phyloP scores from a whole-genome alignment of 805 yeast genomes.

The Starmerella gropengiesseri region DNA sequence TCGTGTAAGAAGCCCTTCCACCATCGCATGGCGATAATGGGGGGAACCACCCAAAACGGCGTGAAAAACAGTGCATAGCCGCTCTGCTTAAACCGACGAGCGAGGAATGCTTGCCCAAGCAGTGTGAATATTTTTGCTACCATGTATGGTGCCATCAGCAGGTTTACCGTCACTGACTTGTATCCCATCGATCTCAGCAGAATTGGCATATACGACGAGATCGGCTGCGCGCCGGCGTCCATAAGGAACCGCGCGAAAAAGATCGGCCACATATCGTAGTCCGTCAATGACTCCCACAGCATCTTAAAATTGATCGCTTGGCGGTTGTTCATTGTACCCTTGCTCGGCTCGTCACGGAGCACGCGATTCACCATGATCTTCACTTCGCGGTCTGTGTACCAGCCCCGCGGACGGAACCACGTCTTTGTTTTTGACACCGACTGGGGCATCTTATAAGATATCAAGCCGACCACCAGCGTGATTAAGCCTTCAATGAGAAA shows the following conservation, averaged over 20 bases:
- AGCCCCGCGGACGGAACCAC: conserved; percentile 38
- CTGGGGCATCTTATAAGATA: conserved; percentile 40
- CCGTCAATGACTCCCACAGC: conserved; percentile 34
- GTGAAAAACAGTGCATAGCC: neutral
- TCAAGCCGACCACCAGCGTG: conserved; percentile 42
- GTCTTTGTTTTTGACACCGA: conserved; percentile 41
- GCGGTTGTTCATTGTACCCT: conserved; percentile 54
- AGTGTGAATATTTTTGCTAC: conserved; percentile 17
- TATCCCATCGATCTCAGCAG: conserved; percentile 40
- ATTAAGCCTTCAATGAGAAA: conserved; percentile 41
- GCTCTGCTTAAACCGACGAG: neutral
- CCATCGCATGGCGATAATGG: conserved; percentile 6
- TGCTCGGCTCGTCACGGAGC: conserved; percentile 49
- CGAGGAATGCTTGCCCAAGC: neutral
- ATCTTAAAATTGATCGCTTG: conserved; percentile 37
- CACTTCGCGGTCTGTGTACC: conserved; percentile 40
- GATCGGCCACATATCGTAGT: conserved; percentile 45
- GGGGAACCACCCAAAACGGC: conserved; percentile 13
- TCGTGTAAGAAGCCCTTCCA: conserved; percentile 18
- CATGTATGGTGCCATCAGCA: conserved; percentile 30
- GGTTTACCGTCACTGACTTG: conserved; percentile 39
- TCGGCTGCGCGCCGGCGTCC: conserved; percentile 26
- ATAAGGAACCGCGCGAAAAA: conserved; percentile 38
- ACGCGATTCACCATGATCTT: conserved; percentile 47
- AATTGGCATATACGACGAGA: conserved; percentile 37